phyloP scores from a whole-genome alignment of 768 basidiomycete species.

The Lanmaoa pseudosensibilis region DNA sequence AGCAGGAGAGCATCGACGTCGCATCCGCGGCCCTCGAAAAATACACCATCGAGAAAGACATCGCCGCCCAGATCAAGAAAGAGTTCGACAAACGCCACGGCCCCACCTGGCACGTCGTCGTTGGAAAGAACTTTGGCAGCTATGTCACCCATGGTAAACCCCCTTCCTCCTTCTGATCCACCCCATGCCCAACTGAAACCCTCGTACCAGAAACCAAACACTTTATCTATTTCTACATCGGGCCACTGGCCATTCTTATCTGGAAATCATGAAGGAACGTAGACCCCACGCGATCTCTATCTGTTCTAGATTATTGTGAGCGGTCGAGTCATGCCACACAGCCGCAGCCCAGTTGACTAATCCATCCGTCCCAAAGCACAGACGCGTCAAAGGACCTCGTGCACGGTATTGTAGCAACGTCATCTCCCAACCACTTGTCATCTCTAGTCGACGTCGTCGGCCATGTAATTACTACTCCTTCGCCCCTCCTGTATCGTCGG shows the following conservation, averaged over 20 bases:
- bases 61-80: slow-evolving; percentile 97
- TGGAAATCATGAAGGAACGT: slow-evolving; percentile 75
- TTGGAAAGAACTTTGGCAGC: slow-evolving; percentile 98
- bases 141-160: slow-evolving; percentile 92
- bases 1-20: slow-evolving; percentile 90
- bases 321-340: neutral
- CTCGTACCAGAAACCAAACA: slow-evolving; percentile 82
- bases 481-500: slow-evolving; percentile 19
- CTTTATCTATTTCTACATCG: slow-evolving; percentile 99
- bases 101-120: slow-evolving; percentile 97
- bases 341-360: neutral
- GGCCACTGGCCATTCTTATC: slow-evolving; percentile 87
- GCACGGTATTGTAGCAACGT: slow-evolving; percentile 26
- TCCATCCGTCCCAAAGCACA: slow-evolving; percentile 4
- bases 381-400: slow-evolving; percentile 19
- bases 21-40: slow-evolving; percentile 83
- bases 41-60: slow-evolving; percentile 96
- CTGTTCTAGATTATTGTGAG: slow-evolving; percentile 29
- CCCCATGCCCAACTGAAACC: slow-evolving; percentile 10
- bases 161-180: neutral
- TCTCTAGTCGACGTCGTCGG: slow-evolving; percentile 15
- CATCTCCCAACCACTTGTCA: slow-evolving; percentile 17
- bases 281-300: slow-evolving; percentile 6
- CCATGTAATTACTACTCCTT: slow-evolving; percentile 27
- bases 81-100: slow-evolving; percentile 93